Evolutionary conservation across 768 basidiomycete species (phyloP), one percentile per base, ranked within the genome.

Genomic region (Suillus fuscotomentosus): DNA sequence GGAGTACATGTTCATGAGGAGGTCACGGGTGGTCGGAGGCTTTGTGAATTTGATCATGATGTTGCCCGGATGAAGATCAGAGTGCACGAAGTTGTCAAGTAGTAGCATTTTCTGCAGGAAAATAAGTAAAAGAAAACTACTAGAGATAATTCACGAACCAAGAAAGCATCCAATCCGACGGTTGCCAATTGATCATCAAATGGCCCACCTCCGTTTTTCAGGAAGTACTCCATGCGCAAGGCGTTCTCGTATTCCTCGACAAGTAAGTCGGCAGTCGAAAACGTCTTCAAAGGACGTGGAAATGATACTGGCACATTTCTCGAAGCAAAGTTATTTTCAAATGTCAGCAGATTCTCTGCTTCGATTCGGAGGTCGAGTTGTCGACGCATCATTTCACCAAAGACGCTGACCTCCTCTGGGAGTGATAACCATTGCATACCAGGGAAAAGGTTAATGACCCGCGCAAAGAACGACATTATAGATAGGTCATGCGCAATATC

Each of bases 21-120:
- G 79, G 69, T 87, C 81, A 51, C 80, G 77, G 0, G 93, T 90
- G 1, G 87, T 84, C 10, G 90, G 86, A 0, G 94, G 94, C 73
- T 92, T 93, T 72, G 87, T 90, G 80, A 99, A 99, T 74, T 97
- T 97, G 80, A 99, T 87, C 89, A 97, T 92, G 77, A 98, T 96
- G 75, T 99, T 99, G 38, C 97, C 97, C 3, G 93, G 91, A 74
- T 94, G 93, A 24, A 94, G 84, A 72, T 94, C 93, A 4, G 92
- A 83, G 74, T 99, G 97, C 11, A 97, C 95, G 76, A 97, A 99
- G 76, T 99, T 99, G 77, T 99, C 97, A 53, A 99, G 81, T 1
- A 99, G 81, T 22, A 99, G 86, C 97, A 99, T 99, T 78, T 98
- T 95, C 94, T 98, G 70, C 20, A 42, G 38, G 20, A 27, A 9